Base-by-base conservation (phyloP, 148 eudicot genomes). In the Hydrangea macrophylla region DNA sequence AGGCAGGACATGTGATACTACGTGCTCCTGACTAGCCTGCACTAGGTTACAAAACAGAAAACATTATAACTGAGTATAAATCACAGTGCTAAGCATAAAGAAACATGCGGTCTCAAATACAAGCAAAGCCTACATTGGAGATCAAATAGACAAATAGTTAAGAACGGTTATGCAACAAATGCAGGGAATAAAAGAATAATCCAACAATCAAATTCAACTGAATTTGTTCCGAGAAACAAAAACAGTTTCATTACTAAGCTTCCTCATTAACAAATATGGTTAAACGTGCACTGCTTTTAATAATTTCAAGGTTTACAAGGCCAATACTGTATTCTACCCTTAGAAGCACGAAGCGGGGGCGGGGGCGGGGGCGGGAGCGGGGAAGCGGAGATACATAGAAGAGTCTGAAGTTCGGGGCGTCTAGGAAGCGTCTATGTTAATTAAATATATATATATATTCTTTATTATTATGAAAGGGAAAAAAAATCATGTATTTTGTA, bases 1-100 rank as follows among this genome's bases (percentile, higher is more conserved):
- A 54, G 98, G 98, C 59, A 94, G 86, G 20, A 94, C 89, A 82
- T 87, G 92, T 37, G 92, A 81, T 72, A 86, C 79, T 24, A 94
- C 74, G 74, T 94, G 87, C 60, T 86, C 92, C 53, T 81, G 87
- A 70, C 81, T 85, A 58, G 88, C 83, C 98, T 94, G 89, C 51
- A 68, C 56, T 18, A 55, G n/a, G 53, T 50, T 31, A 40, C 36
- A 69, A n/a, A 42, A 65, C 59, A 60, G 4, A 66, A 32, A 1
- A 67, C 27, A 17, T 10, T 33, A 23, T 32, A 20, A 58, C 53
- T 25, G 36, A 33, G 17, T 31, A 59, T 3, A 26, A 57, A 48
- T 17, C 1, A 2, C 9, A 11, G 63, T 65, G 9, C 18, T 24
- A 20, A 36, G 55, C 62, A 62, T 3, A 26, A 1, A 67, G 20